A percentile compares a stretch with the other conserved stretches of the same genome.
Conservation (phyloP, 2,329 filamentous ascomycete species). For the Pestalotiopsis fici region DNA sequence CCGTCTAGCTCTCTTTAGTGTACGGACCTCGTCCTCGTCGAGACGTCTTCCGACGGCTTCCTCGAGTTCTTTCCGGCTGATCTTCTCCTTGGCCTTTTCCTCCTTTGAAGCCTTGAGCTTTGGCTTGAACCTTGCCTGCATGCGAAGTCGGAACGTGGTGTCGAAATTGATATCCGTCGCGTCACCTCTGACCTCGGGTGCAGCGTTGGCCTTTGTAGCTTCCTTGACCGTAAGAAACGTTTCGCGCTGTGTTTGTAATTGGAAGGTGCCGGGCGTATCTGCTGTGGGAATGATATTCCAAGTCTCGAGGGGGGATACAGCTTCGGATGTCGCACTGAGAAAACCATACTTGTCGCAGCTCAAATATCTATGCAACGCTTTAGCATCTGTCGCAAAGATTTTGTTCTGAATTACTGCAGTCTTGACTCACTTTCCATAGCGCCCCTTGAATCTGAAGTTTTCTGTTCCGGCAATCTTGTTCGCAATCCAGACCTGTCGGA, state of each 20-base stretch:
- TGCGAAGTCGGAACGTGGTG: constrained; percentile 78
- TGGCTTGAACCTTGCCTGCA: constrained; percentile 96
- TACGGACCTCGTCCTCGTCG: constrained; percentile 83
- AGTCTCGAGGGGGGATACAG: constrained; percentile 81
- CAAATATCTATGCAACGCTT: constrained; percentile 63
- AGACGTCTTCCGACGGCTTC: constrained; percentile 74
- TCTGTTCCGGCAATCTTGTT: constrained; percentile 83
- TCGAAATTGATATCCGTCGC: constrained; percentile 66
- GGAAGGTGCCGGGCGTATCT: constrained; percentile 71
- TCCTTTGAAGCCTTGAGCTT: constrained; percentile 77
- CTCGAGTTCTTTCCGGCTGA: constrained; percentile 84
- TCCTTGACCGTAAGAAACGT: constrained; percentile 69
- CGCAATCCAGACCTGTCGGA: constrained; percentile 93
- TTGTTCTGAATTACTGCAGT: neutral
- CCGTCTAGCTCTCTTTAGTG: constrained; percentile 77
- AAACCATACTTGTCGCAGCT: constrained; percentile 83
- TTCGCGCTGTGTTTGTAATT: constrained; percentile 71
- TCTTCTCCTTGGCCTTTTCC: constrained; percentile 80
- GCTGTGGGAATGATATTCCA: constrained; percentile 68
- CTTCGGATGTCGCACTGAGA: constrained; percentile 75
- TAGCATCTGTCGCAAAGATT: neutral
- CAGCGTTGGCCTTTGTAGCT: constrained; percentile 46
- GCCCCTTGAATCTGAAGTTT: constrained; percentile 81
- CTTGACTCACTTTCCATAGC: constrained; percentile 72
- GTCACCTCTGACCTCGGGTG: constrained; percentile 75